Evolutionary conservation across 2,329 filamentous ascomycete species (phyloP).

Genomic region (Ceratocystis lukuohia): DNA sequence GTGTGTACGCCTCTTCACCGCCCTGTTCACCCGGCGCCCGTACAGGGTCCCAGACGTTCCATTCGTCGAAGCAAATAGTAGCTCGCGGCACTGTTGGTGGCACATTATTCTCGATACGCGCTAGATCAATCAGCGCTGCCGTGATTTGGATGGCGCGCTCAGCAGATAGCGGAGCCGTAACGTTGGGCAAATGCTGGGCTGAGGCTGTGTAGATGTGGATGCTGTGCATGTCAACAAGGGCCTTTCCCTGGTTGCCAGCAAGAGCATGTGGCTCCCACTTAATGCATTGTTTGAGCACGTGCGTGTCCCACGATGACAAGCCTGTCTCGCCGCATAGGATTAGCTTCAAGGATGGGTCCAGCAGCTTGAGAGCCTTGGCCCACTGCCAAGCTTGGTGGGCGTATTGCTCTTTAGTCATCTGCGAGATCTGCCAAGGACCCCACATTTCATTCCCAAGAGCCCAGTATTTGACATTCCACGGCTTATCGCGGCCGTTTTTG

Average conservation of each 20-base stretch:
- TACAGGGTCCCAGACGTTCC: slow-evolving; percentile 69
- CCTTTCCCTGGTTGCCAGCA: slow-evolving; percentile 26
- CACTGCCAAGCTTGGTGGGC: slow-evolving; percentile 56
- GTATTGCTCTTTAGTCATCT: slow-evolving; percentile 57
- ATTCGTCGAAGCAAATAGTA: slow-evolving; percentile 71
- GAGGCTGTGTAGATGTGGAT: slow-evolving; percentile 66
- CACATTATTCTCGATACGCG: slow-evolving; percentile 53
- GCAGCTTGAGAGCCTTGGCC: slow-evolving; percentile 58
- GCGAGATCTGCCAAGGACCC: slow-evolving; percentile 54
- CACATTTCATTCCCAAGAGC: slow-evolving; percentile 65
- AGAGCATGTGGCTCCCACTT: slow-evolving; percentile 28
- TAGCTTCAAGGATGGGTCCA: slow-evolving; percentile 55
- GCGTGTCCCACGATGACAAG: slow-evolving; percentile 55
- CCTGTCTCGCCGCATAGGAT: slow-evolving; percentile 64
- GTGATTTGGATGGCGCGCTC: slow-evolving; percentile 63
- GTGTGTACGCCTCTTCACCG: slow-evolving; percentile 58
- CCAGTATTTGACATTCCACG: slow-evolving; percentile 76
- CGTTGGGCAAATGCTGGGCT: slow-evolving; percentile 33
- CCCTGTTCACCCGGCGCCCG: slow-evolving; percentile 58
- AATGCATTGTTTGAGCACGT: slow-evolving; percentile 57
- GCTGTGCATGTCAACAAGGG: slow-evolving; percentile 63
- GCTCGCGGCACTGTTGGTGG: slow-evolving; percentile 46
- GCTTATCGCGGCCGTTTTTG: slow-evolving; percentile 59
- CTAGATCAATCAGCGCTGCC: slow-evolving; percentile 56
- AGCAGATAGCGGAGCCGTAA: slow-evolving; percentile 47